These are phyloP conservation scores for Populus tremula DNA, from an alignment of 345 rosid genomes.

Conservation along the genomic window DNA sequence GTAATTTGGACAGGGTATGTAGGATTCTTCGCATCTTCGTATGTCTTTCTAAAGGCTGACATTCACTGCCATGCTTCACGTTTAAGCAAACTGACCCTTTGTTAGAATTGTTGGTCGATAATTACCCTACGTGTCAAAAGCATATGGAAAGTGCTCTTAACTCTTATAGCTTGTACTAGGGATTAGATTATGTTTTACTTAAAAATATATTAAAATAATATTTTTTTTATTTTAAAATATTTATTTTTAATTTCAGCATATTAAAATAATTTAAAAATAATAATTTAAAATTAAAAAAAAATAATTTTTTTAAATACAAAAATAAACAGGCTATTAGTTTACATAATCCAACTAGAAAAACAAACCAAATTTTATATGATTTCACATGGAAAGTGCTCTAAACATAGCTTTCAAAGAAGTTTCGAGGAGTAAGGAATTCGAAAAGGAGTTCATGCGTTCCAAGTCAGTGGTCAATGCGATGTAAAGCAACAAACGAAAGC, in stretches of 20 bases:
- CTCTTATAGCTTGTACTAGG: too few relatives aligned
- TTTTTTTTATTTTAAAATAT: too few relatives aligned
- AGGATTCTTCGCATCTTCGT: neutral
- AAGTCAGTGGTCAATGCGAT: neutral
- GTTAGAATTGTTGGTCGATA: neutral
- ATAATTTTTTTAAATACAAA: too few relatives aligned
- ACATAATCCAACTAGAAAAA: neutral
- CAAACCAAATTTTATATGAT: neutral
- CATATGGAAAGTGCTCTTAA: too few relatives aligned
- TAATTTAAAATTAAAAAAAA: too few relatives aligned
- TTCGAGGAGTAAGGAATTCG: neutral
- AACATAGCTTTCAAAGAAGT: neutral
- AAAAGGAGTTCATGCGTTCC: neutral
- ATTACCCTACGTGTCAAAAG: neutral
- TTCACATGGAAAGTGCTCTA: conserved; percentile 10
- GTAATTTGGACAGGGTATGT: neutral
- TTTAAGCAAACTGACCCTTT: neutral
- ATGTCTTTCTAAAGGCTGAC: neutral
- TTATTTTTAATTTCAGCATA: too few relatives aligned
- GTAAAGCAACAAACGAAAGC: neutral
- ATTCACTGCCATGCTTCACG: neutral
- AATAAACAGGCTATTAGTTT: too few relatives aligned
- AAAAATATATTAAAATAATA: rapidly evolving
- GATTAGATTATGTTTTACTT: too few relatives aligned
- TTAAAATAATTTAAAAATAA: too few relatives aligned